Percentiles rank a stretch among this genome's conserved stretches.
Evolutionary conservation across 352 stramenopile genomes (phyloP).

Genomic region (Globisporangium heterothallicum): DNA sequence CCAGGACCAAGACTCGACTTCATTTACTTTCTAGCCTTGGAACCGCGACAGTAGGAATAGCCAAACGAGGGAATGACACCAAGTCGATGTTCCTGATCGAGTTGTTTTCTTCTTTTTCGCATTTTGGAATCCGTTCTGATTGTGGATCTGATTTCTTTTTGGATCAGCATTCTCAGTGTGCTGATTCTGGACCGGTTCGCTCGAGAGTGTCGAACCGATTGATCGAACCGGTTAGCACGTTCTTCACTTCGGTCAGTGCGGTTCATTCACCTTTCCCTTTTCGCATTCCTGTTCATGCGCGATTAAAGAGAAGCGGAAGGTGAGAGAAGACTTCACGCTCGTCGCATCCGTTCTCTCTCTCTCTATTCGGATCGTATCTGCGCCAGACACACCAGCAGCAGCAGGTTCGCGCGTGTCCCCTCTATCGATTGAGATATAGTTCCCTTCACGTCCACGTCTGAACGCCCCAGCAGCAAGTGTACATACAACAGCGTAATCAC

Average conservation of each 20-base stretch:
- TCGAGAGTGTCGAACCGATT: not conserved
- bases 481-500: not conserved
- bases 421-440: too few species aligned
- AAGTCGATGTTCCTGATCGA: too few species aligned
- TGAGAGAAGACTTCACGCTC: not conserved
- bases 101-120: too few species aligned
- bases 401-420: not conserved
- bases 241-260: not conserved
- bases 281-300: too few species aligned
- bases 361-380: not conserved
- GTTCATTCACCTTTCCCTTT: not conserved
- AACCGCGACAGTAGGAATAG: too few species aligned
- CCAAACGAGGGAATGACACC: conserved; percentile 25
- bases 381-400: too few species aligned
- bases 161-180: too few species aligned
- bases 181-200: not conserved
- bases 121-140: too few species aligned
- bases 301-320: not conserved
- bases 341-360: not conserved
- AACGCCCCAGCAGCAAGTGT: not conserved
- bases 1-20: conserved; percentile 54
- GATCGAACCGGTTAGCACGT: not conserved
- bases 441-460: too few species aligned
- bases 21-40: conserved; percentile 60
- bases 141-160: too few species aligned